Evolutionary conservation across 1,139 yeast species (phyloP).

Genomic region (Diutina sp.): DNA sequence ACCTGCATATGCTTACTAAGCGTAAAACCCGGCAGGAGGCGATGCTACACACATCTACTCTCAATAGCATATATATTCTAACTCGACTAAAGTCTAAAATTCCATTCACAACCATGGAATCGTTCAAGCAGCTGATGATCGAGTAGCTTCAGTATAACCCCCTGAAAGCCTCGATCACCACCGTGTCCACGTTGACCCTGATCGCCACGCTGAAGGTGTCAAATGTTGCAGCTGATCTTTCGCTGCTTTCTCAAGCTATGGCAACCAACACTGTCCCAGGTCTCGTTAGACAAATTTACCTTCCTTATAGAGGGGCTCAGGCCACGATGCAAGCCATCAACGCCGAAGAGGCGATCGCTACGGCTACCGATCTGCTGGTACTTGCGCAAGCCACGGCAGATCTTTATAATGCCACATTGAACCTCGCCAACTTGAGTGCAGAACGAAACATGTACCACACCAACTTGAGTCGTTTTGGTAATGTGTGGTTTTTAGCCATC

Average conservation of each 20-base stretch:
- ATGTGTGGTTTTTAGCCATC: constrained; percentile 17
- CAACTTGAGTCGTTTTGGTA: constrained; percentile 16
- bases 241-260: not conserved
- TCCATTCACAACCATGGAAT: not conserved
- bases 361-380: constrained; percentile 21
- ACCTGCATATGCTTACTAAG: too few relatives aligned
- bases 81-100: too few relatives aligned
- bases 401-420: constrained; percentile 19
- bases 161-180: not conserved
- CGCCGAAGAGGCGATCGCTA: constrained; percentile 21
- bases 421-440: constrained; percentile 14
- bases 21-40: too few relatives aligned
- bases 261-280: not conserved
- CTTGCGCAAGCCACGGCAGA: constrained; percentile 18
- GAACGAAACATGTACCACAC: constrained; percentile 24
- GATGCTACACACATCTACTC: too few relatives aligned
- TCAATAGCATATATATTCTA: too few relatives aligned
- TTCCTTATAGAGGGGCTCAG: constrained; percentile 15
- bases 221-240: not conserved
- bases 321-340: constrained; percentile 23
- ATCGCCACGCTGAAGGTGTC: not conserved
- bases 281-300: not conserved
- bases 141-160: not conserved
- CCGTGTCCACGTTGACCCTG: not conserved
- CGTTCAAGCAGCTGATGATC: not conserved